Conservation (phyloP, 179 eudicot genomes). For the Beta lomatogona region DNA sequence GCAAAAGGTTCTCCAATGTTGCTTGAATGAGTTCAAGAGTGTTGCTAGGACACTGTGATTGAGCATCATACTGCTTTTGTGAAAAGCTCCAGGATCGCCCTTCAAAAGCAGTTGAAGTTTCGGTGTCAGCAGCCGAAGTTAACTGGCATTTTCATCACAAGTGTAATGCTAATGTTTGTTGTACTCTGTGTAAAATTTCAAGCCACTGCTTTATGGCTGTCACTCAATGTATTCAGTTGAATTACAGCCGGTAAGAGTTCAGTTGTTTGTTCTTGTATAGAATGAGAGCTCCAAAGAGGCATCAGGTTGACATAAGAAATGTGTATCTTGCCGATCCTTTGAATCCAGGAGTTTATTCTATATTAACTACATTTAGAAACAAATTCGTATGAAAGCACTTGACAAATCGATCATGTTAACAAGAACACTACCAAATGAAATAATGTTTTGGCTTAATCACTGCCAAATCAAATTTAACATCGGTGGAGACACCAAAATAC, state of each 20-base stretch:
- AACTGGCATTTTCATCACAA: not conserved
- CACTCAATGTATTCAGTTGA: not conserved
- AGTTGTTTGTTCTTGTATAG: constrained; percentile 19
- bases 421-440: not conserved
- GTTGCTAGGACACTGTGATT: constrained; percentile 74
- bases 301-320: not conserved
- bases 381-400: not conserved
- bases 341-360: too few species aligned
- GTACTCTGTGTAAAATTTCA: not conserved
- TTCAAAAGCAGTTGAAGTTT: not conserved
- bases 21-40: constrained; percentile 85
- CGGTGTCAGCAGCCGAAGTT: too few species aligned
- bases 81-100: not conserved
- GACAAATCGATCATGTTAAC: not conserved
- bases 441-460: too few species aligned
- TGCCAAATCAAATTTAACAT: too few species aligned
- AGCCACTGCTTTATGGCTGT: constrained; percentile 20
- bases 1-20: constrained; percentile 81
- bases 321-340: not conserved
- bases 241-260: not conserved
- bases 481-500: too few species aligned
- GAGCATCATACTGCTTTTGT: not conserved
- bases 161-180: not conserved
- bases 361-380: not conserved
- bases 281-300: not conserved